Percentiles rank a stretch among this genome's conserved stretches.
These are phyloP conservation scores for Tardiomyces blankii DNA, from an alignment of 1,139 yeast species.

Conservation along the genomic window DNA sequence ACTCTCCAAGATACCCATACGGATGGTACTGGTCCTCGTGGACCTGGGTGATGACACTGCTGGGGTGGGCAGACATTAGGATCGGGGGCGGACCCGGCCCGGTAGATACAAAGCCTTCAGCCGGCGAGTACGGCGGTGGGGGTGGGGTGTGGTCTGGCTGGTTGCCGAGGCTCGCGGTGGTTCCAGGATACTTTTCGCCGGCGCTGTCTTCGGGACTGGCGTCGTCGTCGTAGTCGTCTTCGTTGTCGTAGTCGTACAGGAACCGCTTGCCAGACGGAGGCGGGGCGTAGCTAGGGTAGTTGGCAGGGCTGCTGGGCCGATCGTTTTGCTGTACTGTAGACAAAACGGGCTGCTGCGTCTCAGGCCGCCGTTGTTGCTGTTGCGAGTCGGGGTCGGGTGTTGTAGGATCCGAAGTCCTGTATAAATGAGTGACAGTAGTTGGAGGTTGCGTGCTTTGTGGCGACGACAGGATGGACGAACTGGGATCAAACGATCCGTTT, in stretches of 20 bases:
- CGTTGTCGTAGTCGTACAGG: not conserved
- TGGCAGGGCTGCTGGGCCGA: not conserved
- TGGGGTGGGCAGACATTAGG: conserved; percentile 5
- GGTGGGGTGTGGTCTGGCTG: conserved; percentile 6
- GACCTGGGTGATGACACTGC: conserved; percentile 24
- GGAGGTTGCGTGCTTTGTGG: conserved; percentile 2
- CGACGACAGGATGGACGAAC: too few relatives aligned
- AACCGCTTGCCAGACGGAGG: not conserved
- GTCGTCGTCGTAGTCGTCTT: not conserved
- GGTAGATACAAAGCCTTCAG: conserved; percentile 12
- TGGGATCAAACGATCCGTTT: too few relatives aligned
- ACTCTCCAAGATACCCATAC: conserved; percentile 7
- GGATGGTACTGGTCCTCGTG: conserved; percentile 5
- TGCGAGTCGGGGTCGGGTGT: not conserved
- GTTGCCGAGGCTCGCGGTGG: not conserved
- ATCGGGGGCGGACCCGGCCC: conserved; percentile 17
- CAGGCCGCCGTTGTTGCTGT: too few relatives aligned
- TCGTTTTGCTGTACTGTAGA: too few relatives aligned
- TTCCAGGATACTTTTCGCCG: not conserved
- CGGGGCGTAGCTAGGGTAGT: not conserved
- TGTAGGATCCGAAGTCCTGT: conserved; percentile 1
- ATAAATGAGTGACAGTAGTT: conserved; percentile 12
- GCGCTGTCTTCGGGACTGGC: too few relatives aligned
- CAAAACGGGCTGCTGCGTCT: too few relatives aligned
- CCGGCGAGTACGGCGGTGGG: conserved; percentile 23